These are phyloP conservation scores for Erysimum cheiri DNA, from an alignment of 441 rosid species.

Conservation along the genomic window DNA sequence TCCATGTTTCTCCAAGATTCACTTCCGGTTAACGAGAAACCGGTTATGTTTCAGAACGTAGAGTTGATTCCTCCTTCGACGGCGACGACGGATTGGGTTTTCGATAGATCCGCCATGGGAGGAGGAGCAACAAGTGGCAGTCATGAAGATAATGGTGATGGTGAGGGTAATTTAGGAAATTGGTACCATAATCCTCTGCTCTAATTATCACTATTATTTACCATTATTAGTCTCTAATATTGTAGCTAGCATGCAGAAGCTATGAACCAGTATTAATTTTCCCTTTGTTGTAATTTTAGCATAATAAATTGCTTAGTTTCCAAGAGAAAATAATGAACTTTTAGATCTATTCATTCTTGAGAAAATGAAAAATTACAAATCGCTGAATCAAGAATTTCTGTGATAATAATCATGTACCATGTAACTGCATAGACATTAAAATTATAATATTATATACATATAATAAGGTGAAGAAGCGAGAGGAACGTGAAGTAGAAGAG, in stretches of 20 bases:
- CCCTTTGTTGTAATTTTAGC: slow-evolving; percentile 16
- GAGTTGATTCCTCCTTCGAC: slow-evolving; percentile 48
- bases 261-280: background rate
- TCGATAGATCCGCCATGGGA: slow-evolving; percentile 56
- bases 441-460: background rate
- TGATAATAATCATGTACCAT: background rate
- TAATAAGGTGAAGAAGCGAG: slow-evolving; percentile 34
- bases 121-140: slow-evolving; percentile 33
- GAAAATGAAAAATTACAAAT: background rate
- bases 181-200: slow-evolving; percentile 30
- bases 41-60: slow-evolving; percentile 66
- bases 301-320: slow-evolving; percentile 23
- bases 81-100: slow-evolving; percentile 65
- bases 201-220: slow-evolving; percentile 19
- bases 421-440: background rate
- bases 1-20: slow-evolving; percentile 60
- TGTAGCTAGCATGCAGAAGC: slow-evolving; percentile 30
- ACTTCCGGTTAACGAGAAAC: slow-evolving; percentile 45
- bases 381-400: background rate
- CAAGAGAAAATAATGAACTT: background rate
- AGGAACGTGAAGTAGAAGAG: slow-evolving; percentile 44
- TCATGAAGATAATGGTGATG: slow-evolving; percentile 26
- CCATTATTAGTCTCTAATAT: slow-evolving; percentile 30
- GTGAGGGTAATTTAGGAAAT: slow-evolving; percentile 26
- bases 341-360: background rate